Base-by-base conservation (phyloP, 2,329 filamentous ascomycete species). In the Sphaerulina musiva region DNA sequence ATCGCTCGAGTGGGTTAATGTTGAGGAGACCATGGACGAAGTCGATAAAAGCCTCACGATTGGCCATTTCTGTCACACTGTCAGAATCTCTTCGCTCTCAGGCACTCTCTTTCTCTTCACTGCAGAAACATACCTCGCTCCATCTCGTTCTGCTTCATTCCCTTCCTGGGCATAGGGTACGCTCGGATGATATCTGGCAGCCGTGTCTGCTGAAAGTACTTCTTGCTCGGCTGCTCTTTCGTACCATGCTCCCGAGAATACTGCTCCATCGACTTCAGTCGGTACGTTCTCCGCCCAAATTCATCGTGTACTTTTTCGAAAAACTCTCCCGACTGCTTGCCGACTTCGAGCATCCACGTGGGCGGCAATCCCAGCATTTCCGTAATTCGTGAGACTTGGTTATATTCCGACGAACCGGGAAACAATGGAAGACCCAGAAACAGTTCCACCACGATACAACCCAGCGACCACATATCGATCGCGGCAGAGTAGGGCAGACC, bases 401-500 rank as follows among this genome's bases (percentile, higher is more conserved):
- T 98, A 73, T 98, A 98, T 72, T 98, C 93, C 2, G 93, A 98
- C 0, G 92, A 97, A 29, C 93, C 93, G 6, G 93, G 93, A 72
- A 98, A 98, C 2, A 98, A 74, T 1, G 93, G 93, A 47, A 98
- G 78, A 44, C 93, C 93, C 1, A 98, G 79, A 77, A 98, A 98
- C 14, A 98, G 79, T 72, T 98, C 93, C 23, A 98, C 93, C 12
- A 98, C 92, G 62, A 98, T 98, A 72, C 93, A 98, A 51, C 93
- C 93, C 43, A 98, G 77, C 4, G 93, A 98, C 93, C 93, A 98
- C 92, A 98, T 98, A 68, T 98, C 93, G 67, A 98, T 98, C 42
- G 93, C 93, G 4, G 93, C 96, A 11, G 93, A 97, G 71, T 98
- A 98, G 26, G 93, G 93, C 46, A 98, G 76, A 3, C 93, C 93